Evolutionary conservation across 2,329 filamentous ascomycete genomes (phyloP).

Genomic region (Penicillium sp.): DNA sequence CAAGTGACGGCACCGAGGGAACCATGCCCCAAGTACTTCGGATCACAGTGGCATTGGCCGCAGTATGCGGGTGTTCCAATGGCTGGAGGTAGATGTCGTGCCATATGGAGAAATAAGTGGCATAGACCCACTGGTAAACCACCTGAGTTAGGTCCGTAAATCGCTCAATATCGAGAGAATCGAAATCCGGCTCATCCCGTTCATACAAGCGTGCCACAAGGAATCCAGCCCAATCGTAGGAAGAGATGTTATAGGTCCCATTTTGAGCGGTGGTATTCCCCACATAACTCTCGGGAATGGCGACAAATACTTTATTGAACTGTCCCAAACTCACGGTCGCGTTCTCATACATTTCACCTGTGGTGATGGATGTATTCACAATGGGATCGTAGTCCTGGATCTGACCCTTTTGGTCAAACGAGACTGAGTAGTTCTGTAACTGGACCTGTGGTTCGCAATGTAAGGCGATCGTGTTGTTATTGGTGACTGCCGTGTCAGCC

Average conservation of each 20-base stretch:
- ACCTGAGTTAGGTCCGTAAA: conserved; percentile 36
- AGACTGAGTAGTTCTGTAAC: conserved; percentile 35
- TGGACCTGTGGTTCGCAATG: conserved; percentile 39
- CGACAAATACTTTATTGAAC: conserved; percentile 45
- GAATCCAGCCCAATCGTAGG: conserved; percentile 46
- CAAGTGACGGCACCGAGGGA: conserved; percentile 38
- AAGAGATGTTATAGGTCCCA: conserved; percentile 37
- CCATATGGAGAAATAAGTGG: conserved; percentile 46
- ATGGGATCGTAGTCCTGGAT: conserved; percentile 29
- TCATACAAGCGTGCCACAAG: conserved; percentile 42
- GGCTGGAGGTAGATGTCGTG: conserved; percentile 40
- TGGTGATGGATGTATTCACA: conserved; percentile 28
- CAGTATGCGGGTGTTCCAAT: conserved; percentile 26
- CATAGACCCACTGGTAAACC: conserved; percentile 45
- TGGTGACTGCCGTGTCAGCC: conserved; percentile 30
- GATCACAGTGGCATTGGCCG: conserved; percentile 37
- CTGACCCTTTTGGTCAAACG: conserved; percentile 40
- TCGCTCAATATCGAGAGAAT: conserved; percentile 30
- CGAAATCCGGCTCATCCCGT: conserved; percentile 33
- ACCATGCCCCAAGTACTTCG: conserved; percentile 41
- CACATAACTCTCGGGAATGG: conserved; percentile 42
- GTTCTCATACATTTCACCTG: conserved; percentile 41
- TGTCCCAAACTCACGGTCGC: conserved; percentile 43
- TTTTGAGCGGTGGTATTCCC: conserved; percentile 34
- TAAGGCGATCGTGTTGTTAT: conserved; percentile 40